Percentiles rank a stretch among this genome's conserved stretches.
phyloP scores from a whole-genome alignment of 2,329 filamentous ascomycete species.

The Falciphora oryzae region DNA sequence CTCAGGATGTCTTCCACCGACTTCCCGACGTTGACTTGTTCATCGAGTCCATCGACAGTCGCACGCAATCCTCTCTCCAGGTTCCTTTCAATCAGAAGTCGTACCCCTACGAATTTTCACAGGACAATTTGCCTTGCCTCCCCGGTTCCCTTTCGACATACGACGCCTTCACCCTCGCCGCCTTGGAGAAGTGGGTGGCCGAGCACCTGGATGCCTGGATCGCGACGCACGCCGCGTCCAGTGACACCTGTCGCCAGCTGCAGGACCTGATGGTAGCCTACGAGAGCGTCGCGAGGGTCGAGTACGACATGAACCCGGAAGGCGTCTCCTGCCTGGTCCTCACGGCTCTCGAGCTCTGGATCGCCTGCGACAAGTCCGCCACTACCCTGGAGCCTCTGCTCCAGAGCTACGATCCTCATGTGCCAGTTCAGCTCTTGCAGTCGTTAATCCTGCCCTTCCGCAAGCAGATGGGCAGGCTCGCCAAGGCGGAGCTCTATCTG shows the following conservation, averaged over 20 bases:
- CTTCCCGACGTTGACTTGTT: neutral
- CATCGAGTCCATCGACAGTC: neutral
- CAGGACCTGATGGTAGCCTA: constrained; percentile 28
- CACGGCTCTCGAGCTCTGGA: constrained; percentile 52
- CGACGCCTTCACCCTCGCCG: constrained; percentile 23
- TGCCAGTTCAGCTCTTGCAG: constrained; percentile 34
- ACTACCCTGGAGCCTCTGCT: constrained; percentile 34
- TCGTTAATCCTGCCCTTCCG: constrained; percentile 38
- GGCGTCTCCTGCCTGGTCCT: constrained; percentile 49
- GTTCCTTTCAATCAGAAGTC: neutral
- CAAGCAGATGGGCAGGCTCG: constrained; percentile 39
- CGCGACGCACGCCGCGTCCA: constrained; percentile 16
- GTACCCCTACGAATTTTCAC: neutral
- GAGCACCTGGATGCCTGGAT: constrained; percentile 34
- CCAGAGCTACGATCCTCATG: constrained; percentile 37
- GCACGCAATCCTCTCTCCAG: neutral
- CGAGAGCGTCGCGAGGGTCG: constrained; percentile 16
- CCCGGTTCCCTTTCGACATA: neutral
- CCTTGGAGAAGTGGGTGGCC: constrained; percentile 45
- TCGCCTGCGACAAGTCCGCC: constrained; percentile 46
- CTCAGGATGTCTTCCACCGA: neutral
- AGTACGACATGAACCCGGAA: constrained; percentile 38
- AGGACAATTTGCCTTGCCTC: neutral
- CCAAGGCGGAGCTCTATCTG: constrained; percentile 42
- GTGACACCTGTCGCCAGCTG: constrained; percentile 24